Percentiles rank a stretch among this genome's conserved stretches.
Conservation (phyloP, 441 rosid species). For the Adansonia gregorii region DNA sequence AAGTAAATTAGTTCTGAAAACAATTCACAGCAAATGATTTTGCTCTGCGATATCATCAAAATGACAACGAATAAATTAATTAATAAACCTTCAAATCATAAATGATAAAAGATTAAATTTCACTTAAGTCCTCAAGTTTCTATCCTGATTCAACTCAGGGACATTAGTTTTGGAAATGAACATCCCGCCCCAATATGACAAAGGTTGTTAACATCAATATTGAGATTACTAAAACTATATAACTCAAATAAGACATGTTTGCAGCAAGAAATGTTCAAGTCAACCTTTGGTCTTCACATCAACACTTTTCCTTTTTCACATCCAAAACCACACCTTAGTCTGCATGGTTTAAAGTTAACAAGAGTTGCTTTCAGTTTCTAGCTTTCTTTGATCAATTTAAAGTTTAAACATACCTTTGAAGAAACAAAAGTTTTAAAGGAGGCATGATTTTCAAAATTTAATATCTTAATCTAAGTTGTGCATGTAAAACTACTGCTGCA, state of each 20-base stretch:
- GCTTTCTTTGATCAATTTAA: background rate
- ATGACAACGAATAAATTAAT: background rate
- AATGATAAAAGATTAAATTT: too few species aligned
- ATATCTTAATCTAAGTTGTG: background rate
- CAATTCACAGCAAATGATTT: background rate
- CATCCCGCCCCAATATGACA: background rate
- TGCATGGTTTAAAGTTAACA: background rate
- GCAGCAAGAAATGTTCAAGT: background rate
- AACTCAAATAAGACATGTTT: background rate
- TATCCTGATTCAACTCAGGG: background rate
- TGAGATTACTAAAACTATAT: background rate
- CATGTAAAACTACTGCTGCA: background rate
- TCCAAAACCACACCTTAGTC: background rate
- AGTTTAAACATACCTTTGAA: background rate
- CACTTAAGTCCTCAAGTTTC: background rate
- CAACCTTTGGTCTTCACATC: background rate
- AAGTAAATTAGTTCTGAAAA: background rate
- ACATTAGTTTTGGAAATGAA: background rate
- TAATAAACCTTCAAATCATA: background rate
- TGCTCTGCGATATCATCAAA: background rate
- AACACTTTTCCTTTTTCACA: background rate
- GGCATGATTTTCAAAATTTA: background rate
- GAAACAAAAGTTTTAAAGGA: background rate
- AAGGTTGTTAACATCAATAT: background rate
- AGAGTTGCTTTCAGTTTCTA: conserved; percentile 3